Base-by-base conservation (phyloP, 1,284 basidiomycete species). In the Cryptococcus floricola region DNA sequence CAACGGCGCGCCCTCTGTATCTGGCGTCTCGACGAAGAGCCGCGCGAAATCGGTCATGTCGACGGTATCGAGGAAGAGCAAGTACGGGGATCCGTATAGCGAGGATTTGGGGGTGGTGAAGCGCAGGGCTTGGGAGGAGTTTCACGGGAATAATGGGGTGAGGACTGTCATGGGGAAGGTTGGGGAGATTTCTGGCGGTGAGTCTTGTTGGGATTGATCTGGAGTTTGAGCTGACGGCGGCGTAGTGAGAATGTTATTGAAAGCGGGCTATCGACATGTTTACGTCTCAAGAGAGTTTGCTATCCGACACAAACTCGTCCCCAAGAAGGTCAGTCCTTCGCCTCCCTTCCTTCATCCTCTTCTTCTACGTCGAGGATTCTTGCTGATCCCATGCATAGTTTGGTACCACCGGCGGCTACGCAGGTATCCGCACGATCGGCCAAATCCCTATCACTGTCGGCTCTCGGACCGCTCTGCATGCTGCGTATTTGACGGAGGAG, bases 201-300 rank as follows among this genome's bases (percentile, higher is more conserved):
- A 13, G 48, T 16, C 13, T 23, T 27, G 10, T 37, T 25, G 4
- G 10, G 12, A 23, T 25, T 37, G 31, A 10, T 34, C 10, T 10
- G 7, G 31, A 34, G 31, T 34, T n/a, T 45, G n/a, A 23, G 38
- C 18, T n/a, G 14, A 27, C 12, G 14, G 18, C 23, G 16, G 41
- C 2, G 14, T 43, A 91, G 90, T 93, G 0, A 85, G 90, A 13
- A 96, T 97, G 92, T 81, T 93, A 37, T 82, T 98, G 66, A 95
- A 93, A 79, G 82, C 84, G n/a, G 94, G 95, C 5, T 89, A 98
- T 77, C 82, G 91, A 27, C 87, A 95, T 68, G 93, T 98, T 53
- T 98, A 98, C 77, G 87, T 98, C 59, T 95, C 92, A 19, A 84
- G 95, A 58, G 87, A 88, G 70, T 98, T 98, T 72, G 96, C 95